A percentile compares a stretch with the other conserved stretches of the same genome.
Conservation (phyloP, 2,329 filamentous ascomycete genomes). For the Aspergillus sp. region DNA sequence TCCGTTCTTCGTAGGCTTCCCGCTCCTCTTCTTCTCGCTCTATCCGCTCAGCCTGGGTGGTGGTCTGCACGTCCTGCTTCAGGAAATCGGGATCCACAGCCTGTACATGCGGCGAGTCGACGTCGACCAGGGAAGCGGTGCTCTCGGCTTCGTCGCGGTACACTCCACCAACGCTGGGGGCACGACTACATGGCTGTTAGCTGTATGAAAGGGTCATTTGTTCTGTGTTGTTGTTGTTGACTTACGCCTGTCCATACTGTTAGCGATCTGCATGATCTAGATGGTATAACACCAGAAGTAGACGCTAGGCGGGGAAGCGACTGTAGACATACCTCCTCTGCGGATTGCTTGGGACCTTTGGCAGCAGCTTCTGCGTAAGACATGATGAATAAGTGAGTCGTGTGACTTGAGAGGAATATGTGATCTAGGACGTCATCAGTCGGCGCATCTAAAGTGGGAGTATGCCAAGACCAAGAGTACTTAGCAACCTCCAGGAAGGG, state of each 20-base stretch:
- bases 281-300: background rate
- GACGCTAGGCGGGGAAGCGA: background rate
- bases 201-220: too few species aligned
- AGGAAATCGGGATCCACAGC: slow-evolving; percentile 46
- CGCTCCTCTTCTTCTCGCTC: slow-evolving; percentile 42
- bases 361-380: slow-evolving; percentile 53
- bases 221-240: slow-evolving; percentile 10
- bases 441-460: background rate
- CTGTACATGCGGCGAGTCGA: slow-evolving; percentile 49
- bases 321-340: slow-evolving; percentile 47
- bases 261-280: slow-evolving; percentile 12
- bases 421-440: slow-evolving; percentile 7
- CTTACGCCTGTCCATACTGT: slow-evolving; percentile 38
- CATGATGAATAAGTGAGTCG: slow-evolving; percentile 34
- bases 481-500: background rate
- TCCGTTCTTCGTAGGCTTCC: slow-evolving; percentile 31
- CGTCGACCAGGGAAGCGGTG: slow-evolving; percentile 48
- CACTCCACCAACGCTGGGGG: slow-evolving; percentile 41
- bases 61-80: slow-evolving; percentile 46
- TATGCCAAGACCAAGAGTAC: background rate
- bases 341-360: slow-evolving; percentile 49
- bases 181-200: slow-evolving; percentile 36
- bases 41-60: slow-evolving; percentile 49
- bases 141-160: slow-evolving; percentile 44
- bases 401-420: slow-evolving; percentile 2